These are phyloP conservation scores for Corymbia citriodora DNA, from an alignment of 441 rosid species.

Conservation along the genomic window DNA sequence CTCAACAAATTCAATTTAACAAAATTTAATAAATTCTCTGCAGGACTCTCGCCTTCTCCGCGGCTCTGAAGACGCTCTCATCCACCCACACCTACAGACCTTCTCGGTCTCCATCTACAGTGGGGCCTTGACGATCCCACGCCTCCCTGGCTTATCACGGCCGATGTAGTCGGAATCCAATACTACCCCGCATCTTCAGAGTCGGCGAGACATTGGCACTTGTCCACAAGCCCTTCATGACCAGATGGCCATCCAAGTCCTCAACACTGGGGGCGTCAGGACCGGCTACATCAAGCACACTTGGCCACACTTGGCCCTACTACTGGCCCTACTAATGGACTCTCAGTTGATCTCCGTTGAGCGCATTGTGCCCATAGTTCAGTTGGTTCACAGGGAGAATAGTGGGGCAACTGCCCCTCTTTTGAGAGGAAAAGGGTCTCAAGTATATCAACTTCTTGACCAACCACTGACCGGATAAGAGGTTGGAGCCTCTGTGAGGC, in stretches of 20 bases:
- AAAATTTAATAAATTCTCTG: too few species aligned
- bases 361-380: conserved; percentile 60
- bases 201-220: conserved; percentile 57
- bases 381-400: conserved; percentile 64
- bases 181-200: conserved; percentile 45
- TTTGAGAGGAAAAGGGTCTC: conserved; percentile 74
- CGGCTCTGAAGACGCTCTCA: too few species aligned
- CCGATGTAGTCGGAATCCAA: conserved; percentile 38
- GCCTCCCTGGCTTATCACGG: too few species aligned
- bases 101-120: too few species aligned
- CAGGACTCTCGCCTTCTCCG: too few species aligned
- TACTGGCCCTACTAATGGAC: conserved; percentile 48
- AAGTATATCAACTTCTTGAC: conserved; percentile 52
- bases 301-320: conserved; percentile 12
- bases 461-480: conserved; percentile 39
- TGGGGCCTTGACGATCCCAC: too few species aligned
- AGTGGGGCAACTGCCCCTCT: conserved; percentile 59
- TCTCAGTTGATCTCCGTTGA: conserved; percentile 27
- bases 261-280: conserved; percentile 46
- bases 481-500: conserved; percentile 73
- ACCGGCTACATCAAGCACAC: conserved; percentile 66
- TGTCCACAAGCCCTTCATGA: conserved; percentile 59
- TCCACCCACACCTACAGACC: too few species aligned
- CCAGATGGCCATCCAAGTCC: conserved; percentile 58
- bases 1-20: too few species aligned